Evolutionary conservation across 2,329 filamentous ascomycete genomes (phyloP), one percentile per base, ranked within the genome.

Genomic region (Sclerotinia borealis): DNA sequence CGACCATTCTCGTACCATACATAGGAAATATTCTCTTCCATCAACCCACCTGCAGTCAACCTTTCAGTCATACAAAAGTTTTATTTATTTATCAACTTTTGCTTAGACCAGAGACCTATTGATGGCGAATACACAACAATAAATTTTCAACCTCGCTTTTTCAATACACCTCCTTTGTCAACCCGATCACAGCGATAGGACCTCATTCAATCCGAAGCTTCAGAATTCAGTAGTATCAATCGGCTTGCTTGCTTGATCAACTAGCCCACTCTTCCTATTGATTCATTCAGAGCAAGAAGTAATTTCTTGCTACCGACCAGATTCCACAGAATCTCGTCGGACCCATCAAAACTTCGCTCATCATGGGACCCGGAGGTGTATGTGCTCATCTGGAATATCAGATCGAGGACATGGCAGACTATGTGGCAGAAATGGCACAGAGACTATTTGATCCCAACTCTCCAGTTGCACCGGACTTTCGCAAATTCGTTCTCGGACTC

Each of bases 391-490:
- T 91, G 68, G 88, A 91, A 76, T 91, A 91, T 76, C 87, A 91
- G 72, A 89, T 91, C 82, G 87, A 90, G 70, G 81, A 86, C 75
- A 91, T 91, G 87, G 85, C 87, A 66, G 87, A 90, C 74, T 91
- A 90, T 76, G 88, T 91, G 74, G 85, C 86, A 70, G 85, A 90
- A 72, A 89, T 87, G 80, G 83, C 87, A 72, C 82, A 89, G 76
- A 81, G 81, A 82, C 85, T 85, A 77, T 84, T 89, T 73, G 81
- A 83, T 72, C 84, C 85, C 74, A 81, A 79, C 74, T 79, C 82
- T 68, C 78, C 81, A 71, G 82, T 85, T 69, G 80, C 82, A 36
- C 79, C 84, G 41, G 83, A 86, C 52, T 90, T 90, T 76, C 85
- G 87, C 70, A 90, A 90, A 77, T 91, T 89, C 80, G 87, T 90